Evolutionary conservation across 148 eudicot species (phyloP).

Genomic region (Dianthus caryophyllus): DNA sequence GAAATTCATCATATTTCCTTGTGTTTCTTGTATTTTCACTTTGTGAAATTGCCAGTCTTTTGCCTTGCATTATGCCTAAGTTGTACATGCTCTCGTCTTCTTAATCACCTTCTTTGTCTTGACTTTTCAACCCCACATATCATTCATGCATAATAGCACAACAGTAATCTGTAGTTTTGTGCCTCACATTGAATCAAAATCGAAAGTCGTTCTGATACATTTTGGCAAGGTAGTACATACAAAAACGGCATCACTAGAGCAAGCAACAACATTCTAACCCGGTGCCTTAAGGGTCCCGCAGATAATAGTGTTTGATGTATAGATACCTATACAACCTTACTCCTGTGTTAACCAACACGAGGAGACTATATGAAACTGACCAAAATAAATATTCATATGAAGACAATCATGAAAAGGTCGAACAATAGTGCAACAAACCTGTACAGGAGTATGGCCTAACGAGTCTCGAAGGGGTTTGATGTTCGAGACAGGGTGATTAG

Average conservation of each 20-base stretch:
- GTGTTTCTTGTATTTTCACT: background rate
- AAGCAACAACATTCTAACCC: no score
- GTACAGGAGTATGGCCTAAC: constrained; percentile 70
- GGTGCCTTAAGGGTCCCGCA: no score
- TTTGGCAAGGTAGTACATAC: no score
- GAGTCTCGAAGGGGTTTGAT: constrained; percentile 65
- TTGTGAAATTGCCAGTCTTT: background rate
- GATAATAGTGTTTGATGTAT: background rate
- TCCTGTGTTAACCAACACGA: background rate
- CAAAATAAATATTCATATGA: background rate
- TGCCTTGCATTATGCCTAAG: background rate
- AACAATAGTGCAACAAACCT: constrained; percentile 39
- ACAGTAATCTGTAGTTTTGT: no score
- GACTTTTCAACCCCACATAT: background rate
- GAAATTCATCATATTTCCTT: background rate
- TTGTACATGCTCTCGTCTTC: background rate
- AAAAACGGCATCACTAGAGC: no score
- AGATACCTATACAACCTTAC: background rate
- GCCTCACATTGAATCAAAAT: no score
- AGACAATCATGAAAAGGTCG: background rate
- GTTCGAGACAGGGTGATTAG: constrained; percentile 66
- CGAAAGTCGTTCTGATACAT: no score
- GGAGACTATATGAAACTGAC: background rate
- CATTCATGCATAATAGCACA: background rate
- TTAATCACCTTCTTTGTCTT: background rate